phyloP scores from a whole-genome alignment of 441 rosid species.

The Codiaeum variegatum region DNA sequence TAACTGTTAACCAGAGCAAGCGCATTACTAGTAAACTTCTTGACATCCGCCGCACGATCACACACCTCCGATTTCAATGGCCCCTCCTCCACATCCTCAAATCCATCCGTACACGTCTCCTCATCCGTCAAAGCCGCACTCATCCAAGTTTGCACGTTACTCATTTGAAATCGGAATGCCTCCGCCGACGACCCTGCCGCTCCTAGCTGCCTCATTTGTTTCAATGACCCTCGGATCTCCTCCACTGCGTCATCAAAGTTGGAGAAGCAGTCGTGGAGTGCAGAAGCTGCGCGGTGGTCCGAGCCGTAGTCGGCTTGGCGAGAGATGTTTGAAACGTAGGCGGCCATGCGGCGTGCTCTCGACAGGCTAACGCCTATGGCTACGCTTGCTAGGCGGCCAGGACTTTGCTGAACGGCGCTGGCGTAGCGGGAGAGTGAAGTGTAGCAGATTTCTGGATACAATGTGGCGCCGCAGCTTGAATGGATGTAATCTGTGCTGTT shows the following conservation, averaged over 20 bases:
- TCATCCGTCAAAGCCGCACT: constrained; percentile 88
- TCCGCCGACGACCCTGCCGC: constrained; percentile 29
- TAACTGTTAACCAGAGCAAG: constrained; percentile 70
- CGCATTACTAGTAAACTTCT: constrained; percentile 73
- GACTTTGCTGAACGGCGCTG: constrained; percentile 42
- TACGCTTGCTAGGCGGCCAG: constrained; percentile 53
- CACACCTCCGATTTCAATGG: constrained; percentile 42
- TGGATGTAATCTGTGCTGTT: constrained; percentile 59
- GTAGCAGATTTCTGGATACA: constrained; percentile 78
- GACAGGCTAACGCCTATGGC: constrained; percentile 61
- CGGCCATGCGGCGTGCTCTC: constrained; percentile 42
- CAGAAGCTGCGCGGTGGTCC: constrained; percentile 50
- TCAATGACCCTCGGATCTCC: constrained; percentile 70
- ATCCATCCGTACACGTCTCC: constrained; percentile 88
- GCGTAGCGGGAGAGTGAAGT: constrained; percentile 59
- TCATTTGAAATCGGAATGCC: constrained; percentile 58
- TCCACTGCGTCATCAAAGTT: constrained; percentile 85
- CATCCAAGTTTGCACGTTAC: constrained; percentile 92
- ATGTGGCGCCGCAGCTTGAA: constrained; percentile 60
- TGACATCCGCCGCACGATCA: constrained; percentile 38
- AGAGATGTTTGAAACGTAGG: constrained; percentile 53
- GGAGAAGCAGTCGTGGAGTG: constrained; percentile 72
- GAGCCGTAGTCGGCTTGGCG: constrained; percentile 54
- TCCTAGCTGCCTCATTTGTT: constrained; percentile 61
- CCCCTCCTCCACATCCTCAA: constrained; percentile 50